Base-by-base conservation (phyloP, 1,139 yeast species). In the Diutina catenulata region DNA sequence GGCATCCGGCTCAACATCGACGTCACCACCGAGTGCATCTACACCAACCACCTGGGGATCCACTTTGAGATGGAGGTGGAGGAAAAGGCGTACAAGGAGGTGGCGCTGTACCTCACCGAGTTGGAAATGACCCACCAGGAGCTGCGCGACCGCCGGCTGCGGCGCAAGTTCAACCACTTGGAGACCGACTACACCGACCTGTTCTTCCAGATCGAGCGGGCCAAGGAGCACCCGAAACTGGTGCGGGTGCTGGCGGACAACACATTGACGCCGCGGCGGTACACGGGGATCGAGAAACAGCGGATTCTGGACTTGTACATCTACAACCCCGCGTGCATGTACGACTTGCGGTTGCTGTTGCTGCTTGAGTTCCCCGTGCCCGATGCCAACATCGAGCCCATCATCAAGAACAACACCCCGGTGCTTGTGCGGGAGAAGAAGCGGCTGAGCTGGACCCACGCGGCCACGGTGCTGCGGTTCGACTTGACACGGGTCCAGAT, bases 281-380 rank as follows among this genome's bases (percentile, higher is more conserved):
- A 74, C 37, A 74, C 74, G 25, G 81, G 80, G 31, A 80, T 87
- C 39, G 76, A 77, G 44, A 87, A 87, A 52, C 73, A 74, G 45
- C 68, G 91, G 40, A 60, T 86, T 8, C 73, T 83, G 3, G 87
- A 82, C 52, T 57, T 87, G 42, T 72, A 75, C 50, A 64, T 87
- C 25, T 77, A 74, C 50, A 73, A 81, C 40, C 95, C 95, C 2
- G 80, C 83, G 43, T 75, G 83, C 21, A 67, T 78, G 58, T 78
- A 78, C 51, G 96, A 87, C 54, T 65, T 80, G 45, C 68, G 94
- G 48, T 62, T 87, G 29, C 77, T 94, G 9, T 60, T 87, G 44
- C 76, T 87, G 28, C 58, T 81, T 25, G 96, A 87, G 74, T 56
- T 76, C 44, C 95, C 94, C 2, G 70, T 75, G 28, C 64, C 66